phyloP scores from a whole-genome alignment of 805 yeast genomes.

The Hanseniaspora guilliermondii region DNA sequence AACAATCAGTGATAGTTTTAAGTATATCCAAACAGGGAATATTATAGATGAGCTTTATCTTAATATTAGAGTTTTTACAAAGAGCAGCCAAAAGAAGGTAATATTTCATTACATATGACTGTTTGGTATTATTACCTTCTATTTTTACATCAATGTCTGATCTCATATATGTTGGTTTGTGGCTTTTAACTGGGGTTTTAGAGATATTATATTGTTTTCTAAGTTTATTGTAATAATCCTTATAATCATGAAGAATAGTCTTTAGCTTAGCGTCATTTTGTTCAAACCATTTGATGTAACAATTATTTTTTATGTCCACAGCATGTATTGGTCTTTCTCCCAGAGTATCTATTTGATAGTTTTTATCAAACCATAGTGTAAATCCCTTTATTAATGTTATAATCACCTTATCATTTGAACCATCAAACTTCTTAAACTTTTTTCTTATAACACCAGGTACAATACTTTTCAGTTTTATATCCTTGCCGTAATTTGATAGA shows the following conservation, averaged over 20 bases:
- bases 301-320: constrained; percentile 14
- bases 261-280: background rate
- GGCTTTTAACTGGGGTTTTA: constrained; percentile 3
- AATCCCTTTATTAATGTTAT: constrained; percentile 21
- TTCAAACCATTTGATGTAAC: background rate
- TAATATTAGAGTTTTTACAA: background rate
- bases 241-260: background rate
- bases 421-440: constrained; percentile 17
- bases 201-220: constrained; percentile 10
- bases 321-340: constrained; percentile 22
- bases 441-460: constrained; percentile 21
- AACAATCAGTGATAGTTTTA: constrained; percentile 3
- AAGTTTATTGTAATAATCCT: background rate
- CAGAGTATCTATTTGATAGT: constrained; percentile 21
- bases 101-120: background rate
- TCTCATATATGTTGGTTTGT: background rate
- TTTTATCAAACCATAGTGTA: constrained; percentile 21
- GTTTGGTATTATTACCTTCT: background rate
- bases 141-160: background rate
- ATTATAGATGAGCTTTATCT: background rate
- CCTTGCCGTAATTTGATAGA: constrained; percentile 18
- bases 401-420: background rate
- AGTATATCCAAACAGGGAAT: constrained; percentile 5
- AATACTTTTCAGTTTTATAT: constrained; percentile 15
- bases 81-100: background rate